Evolutionary conservation across 306 rosid genomes (phyloP).

Genomic region (Herpetospermum pedunculosum): DNA sequence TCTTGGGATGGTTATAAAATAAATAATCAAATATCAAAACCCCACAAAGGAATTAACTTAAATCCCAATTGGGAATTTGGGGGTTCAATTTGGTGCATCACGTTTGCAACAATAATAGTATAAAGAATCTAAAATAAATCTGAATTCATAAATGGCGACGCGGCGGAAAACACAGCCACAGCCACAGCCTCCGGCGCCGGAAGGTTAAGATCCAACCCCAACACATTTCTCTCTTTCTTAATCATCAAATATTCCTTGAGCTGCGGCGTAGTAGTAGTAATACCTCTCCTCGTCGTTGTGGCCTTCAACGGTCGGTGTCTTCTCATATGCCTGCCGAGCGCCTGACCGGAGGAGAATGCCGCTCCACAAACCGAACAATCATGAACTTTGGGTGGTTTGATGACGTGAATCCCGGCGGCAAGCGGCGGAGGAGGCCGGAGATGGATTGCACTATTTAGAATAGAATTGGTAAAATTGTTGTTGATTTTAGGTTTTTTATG

Average conservation of each 20-base stretch:
- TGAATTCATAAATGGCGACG: conserved; percentile 62
- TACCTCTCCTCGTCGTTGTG: conserved; percentile 5
- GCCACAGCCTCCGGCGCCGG: conserved; percentile 66
- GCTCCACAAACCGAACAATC: conserved; percentile 75
- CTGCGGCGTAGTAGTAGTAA: not conserved
- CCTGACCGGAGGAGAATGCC: conserved; percentile 83
- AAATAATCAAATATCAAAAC: not conserved
- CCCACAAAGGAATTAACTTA: not conserved
- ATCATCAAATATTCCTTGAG: no score
- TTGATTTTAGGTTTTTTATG: conserved; percentile 47
- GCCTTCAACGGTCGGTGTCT: conserved; percentile 44
- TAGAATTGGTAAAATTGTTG: no score
- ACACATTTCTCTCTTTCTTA: conserved; percentile 33
- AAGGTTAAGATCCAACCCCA: conserved; percentile 72
- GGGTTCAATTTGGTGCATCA: not conserved
- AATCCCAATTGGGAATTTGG: not conserved
- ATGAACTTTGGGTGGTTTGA: conserved; percentile 44
- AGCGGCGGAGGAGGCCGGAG: not conserved
- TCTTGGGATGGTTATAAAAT: not conserved
- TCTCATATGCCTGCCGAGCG: conserved; percentile 94
- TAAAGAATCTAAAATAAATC: not conserved
- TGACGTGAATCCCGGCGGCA: no score
- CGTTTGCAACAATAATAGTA: not conserved
- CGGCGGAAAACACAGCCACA: conserved; percentile 52
- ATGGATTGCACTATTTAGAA: conserved; percentile 29